phyloP scores from a whole-genome alignment of 768 basidiomycete genomes.

The Rhodotorula paludigena region DNA sequence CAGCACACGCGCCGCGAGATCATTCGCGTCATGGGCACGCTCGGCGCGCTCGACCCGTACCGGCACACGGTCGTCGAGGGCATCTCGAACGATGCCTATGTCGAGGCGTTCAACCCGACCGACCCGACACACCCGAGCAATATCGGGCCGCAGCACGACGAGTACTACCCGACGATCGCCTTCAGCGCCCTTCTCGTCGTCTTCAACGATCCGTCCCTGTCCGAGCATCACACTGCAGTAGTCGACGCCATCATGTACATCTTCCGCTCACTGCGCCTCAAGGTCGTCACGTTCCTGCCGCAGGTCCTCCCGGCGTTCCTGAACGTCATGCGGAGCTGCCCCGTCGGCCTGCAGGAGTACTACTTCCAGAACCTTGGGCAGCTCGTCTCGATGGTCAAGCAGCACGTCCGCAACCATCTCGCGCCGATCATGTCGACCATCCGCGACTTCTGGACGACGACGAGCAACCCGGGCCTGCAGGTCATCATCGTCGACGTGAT shows the following conservation, averaged over 20 bases:
- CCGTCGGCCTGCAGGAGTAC: conserved; percentile 80
- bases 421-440: conserved; percentile 77
- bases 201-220: conserved; percentile 80
- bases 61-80: conserved; percentile 68
- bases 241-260: conserved; percentile 98
- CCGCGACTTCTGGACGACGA: conserved; percentile 77
- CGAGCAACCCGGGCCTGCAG: conserved; percentile 63
- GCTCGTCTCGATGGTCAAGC: conserved; percentile 91
- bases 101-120: conserved; percentile 54
- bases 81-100: conserved; percentile 59
- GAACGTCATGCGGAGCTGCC: conserved; percentile 68
- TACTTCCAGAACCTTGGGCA: conserved; percentile 93
- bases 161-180: conserved; percentile 95
- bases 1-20: conserved; percentile 74
- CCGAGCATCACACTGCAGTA: conserved; percentile 80
- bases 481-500: conserved; percentile 86
- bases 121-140: conserved; percentile 50
- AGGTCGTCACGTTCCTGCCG: conserved; percentile 89
- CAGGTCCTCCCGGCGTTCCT: conserved; percentile 97
- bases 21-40: conserved; percentile 87
- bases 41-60: conserved; percentile 95
- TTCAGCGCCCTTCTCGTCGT: conserved; percentile 81
- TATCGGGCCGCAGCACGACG: conserved; percentile 55
- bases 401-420: conserved; percentile 89
- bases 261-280: conserved; percentile 94